Base-by-base conservation (phyloP, 768 basidiomycete genomes). In the Lactarius hatsudake region DNA sequence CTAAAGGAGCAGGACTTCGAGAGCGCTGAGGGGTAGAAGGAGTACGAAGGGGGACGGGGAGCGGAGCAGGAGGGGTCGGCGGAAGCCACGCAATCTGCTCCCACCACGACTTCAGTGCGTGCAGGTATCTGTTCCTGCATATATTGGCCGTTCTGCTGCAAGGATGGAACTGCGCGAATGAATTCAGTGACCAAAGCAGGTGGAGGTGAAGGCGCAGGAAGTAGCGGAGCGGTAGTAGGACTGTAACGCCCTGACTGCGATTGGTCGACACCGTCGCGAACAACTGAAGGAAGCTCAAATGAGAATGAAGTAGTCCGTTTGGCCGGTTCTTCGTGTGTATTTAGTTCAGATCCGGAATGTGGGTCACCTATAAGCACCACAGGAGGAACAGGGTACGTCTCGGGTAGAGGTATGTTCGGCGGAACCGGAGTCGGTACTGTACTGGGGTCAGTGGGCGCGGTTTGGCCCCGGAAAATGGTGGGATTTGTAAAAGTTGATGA, bases 161-260 rank as follows among this genome's bases (percentile, higher is more conserved):
- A 56, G 13, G 62, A 67, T 36, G 66, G 66, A 63, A 64, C 34
- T 23, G 62, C 20, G 23, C 10, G 51, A 54, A 64, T 55, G 26
- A 68, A 68, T 2, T 64, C 67, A 43, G 59, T 68, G 10, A 53
- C 53, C 8, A 68, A 48, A 48, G 63, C 51, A 38, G 63, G 67
- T 48, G 67, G 63, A 45, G 62, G 62, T 34, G 67, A 68, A n/a
- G 67, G 67, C 34, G 56, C 67, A 30, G 67, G 67, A 43, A 68
- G 67, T 12, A 64, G 43, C 18, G 67, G 67, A 23, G 62, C 60
- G 20, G 53, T 23, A 34, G 59, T 20, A 17, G 63, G n/a, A 20
- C 34, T 36, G 42, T 60, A 55, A 2, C 30, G 53, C 56, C 34
- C 20, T 30, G 40, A 28, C 34, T 54, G 58, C 17, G 42, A 45